These are phyloP conservation scores for Pyrenophora teres DNA, from an alignment of 2,329 filamentous ascomycete species.

Conservation along the genomic window DNA sequence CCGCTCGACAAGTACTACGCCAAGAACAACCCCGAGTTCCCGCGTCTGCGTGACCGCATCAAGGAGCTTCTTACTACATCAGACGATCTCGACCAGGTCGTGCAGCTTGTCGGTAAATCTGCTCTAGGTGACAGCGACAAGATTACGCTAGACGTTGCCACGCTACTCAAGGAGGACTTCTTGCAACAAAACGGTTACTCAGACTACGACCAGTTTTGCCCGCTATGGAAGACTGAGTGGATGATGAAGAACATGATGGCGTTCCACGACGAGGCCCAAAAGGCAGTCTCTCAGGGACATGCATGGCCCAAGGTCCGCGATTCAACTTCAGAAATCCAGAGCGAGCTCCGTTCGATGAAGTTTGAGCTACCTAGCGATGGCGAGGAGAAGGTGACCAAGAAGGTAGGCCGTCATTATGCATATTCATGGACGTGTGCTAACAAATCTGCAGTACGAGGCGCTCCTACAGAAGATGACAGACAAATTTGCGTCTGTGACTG, in stretches of 20 bases:
- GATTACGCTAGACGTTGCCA: conserved; percentile 93
- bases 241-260: conserved; percentile 99
- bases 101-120: conserved; percentile 97
- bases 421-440: conserved; percentile 45
- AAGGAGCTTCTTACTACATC: conserved; percentile 92
- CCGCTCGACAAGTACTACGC: conserved; percentile 92
- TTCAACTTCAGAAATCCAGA: conserved; percentile 84
- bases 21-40: conserved; percentile 92
- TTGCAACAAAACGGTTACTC: conserved; percentile 99
- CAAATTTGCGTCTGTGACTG: conserved; percentile 94
- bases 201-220: conserved; percentile 99
- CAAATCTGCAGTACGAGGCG: conserved; percentile 74
- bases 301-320: conserved; percentile 93
- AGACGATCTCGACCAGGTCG: conserved; percentile 97
- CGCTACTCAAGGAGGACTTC: conserved; percentile 96
- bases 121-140: conserved; percentile 96
- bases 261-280: conserved; percentile 97
- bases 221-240: conserved; percentile 99
- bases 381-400: conserved; percentile 79
- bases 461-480: conserved; percentile 91
- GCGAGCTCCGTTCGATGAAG: conserved; percentile 86
- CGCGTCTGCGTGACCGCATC: conserved; percentile 87
- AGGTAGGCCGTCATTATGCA: conserved; percentile 59
- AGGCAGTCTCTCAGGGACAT: conserved; percentile 88
- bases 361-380: conserved; percentile 91